Evolutionary conservation across 371 early-diverging fungal species (phyloP).

Genomic region (Mortierella polycephala): DNA sequence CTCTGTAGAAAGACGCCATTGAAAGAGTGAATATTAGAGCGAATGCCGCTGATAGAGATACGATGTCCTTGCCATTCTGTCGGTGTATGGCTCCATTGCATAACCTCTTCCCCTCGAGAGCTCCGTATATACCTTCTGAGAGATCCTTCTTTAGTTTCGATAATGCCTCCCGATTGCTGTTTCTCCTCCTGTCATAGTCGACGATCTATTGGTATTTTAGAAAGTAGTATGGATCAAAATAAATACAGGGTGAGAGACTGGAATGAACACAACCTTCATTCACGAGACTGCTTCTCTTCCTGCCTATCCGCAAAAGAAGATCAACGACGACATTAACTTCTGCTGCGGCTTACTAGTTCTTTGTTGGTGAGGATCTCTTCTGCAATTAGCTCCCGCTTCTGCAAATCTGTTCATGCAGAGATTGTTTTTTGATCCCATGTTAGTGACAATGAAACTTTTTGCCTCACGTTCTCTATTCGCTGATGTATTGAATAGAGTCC

Average conservation of each 20-base stretch:
- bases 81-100: too few species aligned
- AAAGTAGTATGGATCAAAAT: too few species aligned
- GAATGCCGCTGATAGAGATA: too few species aligned
- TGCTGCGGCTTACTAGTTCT: constrained; percentile 60
- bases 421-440: background rate
- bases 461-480: background rate
- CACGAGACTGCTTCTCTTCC: background rate
- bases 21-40: background rate
- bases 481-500: background rate
- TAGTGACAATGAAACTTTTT: background rate
- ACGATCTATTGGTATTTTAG: constrained; percentile 56
- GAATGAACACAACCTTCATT: background rate
- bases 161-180: constrained; percentile 70
- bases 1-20: constrained; percentile 40
- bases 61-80: too few species aligned
- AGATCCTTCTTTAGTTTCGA: constrained; percentile 59
- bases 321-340: background rate
- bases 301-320: background rate
- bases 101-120: too few species aligned
- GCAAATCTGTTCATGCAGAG: constrained; percentile 58
- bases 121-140: constrained; percentile 18
- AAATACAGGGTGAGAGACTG: background rate
- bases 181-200: constrained; percentile 70
- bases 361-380: constrained; percentile 71
- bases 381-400: constrained; percentile 65